These are phyloP conservation scores for Bipolaris cookei DNA, from an alignment of 2,329 filamentous ascomycete genomes.

Conservation along the genomic window DNA sequence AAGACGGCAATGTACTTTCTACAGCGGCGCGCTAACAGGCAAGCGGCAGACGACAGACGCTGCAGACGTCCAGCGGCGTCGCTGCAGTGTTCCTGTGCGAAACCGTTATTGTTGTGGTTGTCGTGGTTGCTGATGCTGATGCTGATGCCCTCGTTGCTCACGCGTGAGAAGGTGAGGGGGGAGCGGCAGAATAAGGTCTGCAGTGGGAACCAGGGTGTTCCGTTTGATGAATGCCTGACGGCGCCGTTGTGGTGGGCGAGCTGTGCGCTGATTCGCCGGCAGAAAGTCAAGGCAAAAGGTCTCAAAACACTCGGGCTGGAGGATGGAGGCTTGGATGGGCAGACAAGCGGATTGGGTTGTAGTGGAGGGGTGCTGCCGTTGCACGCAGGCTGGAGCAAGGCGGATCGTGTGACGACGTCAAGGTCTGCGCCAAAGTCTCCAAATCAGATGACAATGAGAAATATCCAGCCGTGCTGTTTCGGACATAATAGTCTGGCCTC, in stretches of 20 bases:
- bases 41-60: slow-evolving; percentile 7
- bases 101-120: not conserved
- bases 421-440: slow-evolving; percentile 43
- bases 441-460: slow-evolving; percentile 43
- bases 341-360: slow-evolving; percentile 4
- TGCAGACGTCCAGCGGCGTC: not conserved
- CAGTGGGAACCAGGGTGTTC: not conserved
- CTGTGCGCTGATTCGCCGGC: slow-evolving; percentile 35
- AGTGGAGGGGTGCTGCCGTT: slow-evolving; percentile 3
- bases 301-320: slow-evolving; percentile 25
- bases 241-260: slow-evolving; percentile 16
- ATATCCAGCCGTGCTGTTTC: slow-evolving; percentile 31
- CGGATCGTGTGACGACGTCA: slow-evolving; percentile 15
- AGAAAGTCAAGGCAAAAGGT: slow-evolving; percentile 22
- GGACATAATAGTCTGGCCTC: slow-evolving; percentile 46
- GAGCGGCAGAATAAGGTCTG: not conserved
- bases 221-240: slow-evolving; percentile 4
- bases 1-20: slow-evolving; percentile 4
- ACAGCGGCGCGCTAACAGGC: slow-evolving; percentile 15
- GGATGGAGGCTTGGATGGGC: slow-evolving; percentile 23
- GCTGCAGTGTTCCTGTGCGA: not conserved
- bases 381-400: not conserved
- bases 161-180: not conserved
- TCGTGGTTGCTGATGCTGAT: not conserved
- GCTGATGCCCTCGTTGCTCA: not conserved